Conservation (phyloP, 257 asterid genomes). For the Nicotiana undulata region DNA sequence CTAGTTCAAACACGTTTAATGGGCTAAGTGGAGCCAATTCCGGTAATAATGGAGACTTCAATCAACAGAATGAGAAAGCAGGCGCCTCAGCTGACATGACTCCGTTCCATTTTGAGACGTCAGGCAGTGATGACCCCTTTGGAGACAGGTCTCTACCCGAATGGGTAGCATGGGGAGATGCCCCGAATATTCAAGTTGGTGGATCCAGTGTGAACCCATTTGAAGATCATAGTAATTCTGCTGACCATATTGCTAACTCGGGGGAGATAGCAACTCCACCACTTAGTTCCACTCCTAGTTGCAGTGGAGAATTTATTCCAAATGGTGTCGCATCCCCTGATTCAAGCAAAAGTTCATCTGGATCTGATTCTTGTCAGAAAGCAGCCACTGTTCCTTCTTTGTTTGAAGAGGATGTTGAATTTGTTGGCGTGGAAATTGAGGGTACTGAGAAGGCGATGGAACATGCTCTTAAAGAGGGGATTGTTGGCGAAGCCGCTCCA, state of each 20-base stretch:
- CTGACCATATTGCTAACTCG: slow-evolving; percentile 17
- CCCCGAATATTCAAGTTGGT: slow-evolving; percentile 49
- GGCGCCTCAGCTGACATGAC: slow-evolving; percentile 35
- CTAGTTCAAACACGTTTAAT: slow-evolving; percentile 18
- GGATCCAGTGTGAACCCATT: slow-evolving; percentile 70
- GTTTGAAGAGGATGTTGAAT: slow-evolving; percentile 96
- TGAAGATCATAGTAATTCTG: slow-evolving; percentile 30
- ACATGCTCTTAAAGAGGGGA: slow-evolving; percentile 90
- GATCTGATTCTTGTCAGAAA: slow-evolving; percentile 32
- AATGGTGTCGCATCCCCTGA: slow-evolving; percentile 33
- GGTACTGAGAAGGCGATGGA: slow-evolving; percentile 78
- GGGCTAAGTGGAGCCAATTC: slow-evolving; percentile 26
- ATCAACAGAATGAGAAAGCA: slow-evolving; percentile 23
- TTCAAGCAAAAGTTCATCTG: slow-evolving; percentile 29
- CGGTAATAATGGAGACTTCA: slow-evolving; percentile 12
- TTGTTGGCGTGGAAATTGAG: slow-evolving; percentile 88
- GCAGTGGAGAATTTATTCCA: slow-evolving; percentile 34
- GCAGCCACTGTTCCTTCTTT: slow-evolving; percentile 57
- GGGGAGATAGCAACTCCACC: slow-evolving; percentile 21
- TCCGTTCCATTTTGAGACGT: slow-evolving; percentile 52
- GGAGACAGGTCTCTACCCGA: slow-evolving; percentile 85
- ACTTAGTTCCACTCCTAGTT: slow-evolving; percentile 30
- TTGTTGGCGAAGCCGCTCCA: slow-evolving; percentile 88
- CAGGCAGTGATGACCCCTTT: slow-evolving; percentile 64
- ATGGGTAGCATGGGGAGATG: slow-evolving; percentile 91